Evolutionary conservation across 228 moss, liverwort and hornwort genomes (phyloP).

Genomic region (Sphagnum fallax): DNA sequence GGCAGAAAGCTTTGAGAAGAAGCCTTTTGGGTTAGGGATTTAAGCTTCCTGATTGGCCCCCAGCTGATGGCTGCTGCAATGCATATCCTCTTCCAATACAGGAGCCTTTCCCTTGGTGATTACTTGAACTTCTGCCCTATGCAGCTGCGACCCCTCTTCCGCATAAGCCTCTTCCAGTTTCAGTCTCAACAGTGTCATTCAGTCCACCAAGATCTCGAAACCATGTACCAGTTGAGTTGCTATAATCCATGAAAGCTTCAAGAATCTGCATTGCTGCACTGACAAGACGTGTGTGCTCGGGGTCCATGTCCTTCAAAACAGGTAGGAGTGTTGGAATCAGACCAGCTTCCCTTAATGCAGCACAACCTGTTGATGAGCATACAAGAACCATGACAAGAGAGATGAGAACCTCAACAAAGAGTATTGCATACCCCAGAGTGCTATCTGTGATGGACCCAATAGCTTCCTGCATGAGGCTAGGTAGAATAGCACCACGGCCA

Average conservation of each 20-base stretch:
- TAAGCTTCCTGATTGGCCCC: conserved; percentile 52
- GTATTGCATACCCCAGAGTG: conserved; percentile 52
- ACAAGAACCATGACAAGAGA: conserved; percentile 89
- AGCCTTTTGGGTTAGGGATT: conserved; percentile 87
- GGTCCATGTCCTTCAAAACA: conserved; percentile 80
- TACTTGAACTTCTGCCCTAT: conserved; percentile 38
- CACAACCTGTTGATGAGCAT: conserved; percentile 91
- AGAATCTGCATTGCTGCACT: conserved; percentile 92
- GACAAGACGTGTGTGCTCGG: conserved; percentile 77
- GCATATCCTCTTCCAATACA: conserved; percentile 64
- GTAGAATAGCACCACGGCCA: conserved; percentile 89
- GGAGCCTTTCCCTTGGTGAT: conserved; percentile 67
- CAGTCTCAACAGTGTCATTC: conserved; percentile 86
- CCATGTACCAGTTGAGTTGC: conserved; percentile 87
- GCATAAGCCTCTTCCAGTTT: conserved; percentile 68
- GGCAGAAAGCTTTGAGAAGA: conserved; percentile 81
- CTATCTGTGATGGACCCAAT: conserved; percentile 69
- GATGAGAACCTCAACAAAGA: conserved; percentile 78
- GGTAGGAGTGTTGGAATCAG: conserved; percentile 90
- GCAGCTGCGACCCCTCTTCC: conserved; percentile 49
- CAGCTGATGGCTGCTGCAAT: conserved; percentile 36
- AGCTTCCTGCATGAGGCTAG: conserved; percentile 93
- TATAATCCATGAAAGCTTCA: conserved; percentile 98
- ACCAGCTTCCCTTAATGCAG: conserved; percentile 87
- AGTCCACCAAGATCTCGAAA: conserved; percentile 94